These are phyloP conservation scores for Lolium perenne DNA, from an alignment of 176 grass and related monocot genomes.

Conservation along the genomic window DNA sequence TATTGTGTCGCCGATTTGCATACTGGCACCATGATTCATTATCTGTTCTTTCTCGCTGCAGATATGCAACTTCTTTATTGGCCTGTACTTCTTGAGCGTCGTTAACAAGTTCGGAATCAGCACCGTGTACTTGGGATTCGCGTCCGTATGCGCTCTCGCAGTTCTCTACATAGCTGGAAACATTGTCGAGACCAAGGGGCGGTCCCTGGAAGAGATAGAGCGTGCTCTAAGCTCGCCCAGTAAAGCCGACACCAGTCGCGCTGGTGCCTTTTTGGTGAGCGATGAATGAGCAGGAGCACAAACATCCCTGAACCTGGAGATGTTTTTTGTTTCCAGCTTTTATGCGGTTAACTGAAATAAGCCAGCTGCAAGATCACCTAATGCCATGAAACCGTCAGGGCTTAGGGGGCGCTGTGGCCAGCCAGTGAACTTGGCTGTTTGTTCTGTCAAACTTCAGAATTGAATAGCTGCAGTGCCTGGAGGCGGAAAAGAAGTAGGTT, in stretches of 20 bases:
- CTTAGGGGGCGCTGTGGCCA: neutral
- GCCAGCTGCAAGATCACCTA: neutral
- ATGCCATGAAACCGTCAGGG: neutral
- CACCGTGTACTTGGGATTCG: slow-evolving; percentile 83
- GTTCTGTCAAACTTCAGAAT: slow-evolving; percentile 9
- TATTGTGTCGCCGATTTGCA: neutral
- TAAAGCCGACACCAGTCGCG: slow-evolving; percentile 27
- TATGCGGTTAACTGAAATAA: slow-evolving; percentile 42
- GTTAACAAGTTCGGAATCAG: slow-evolving; percentile 90
- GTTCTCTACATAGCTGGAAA: slow-evolving; percentile 88
- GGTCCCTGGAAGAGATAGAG: slow-evolving; percentile 92
- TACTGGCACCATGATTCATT: neutral
- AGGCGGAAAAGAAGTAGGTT: neutral
- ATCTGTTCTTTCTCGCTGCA: slow-evolving; percentile 33
- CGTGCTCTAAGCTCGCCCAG: slow-evolving; percentile 56
- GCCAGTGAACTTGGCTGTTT: neutral
- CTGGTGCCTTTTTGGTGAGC: slow-evolving; percentile 1
- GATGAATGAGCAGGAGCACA: neutral
- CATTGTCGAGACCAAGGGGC: slow-evolving; percentile 91
- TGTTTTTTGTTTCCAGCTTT: neutral
- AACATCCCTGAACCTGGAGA: slow-evolving; percentile 1
- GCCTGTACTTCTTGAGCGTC: slow-evolving; percentile 94
- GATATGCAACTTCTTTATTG: slow-evolving; percentile 95
- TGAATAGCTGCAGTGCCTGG: neutral
- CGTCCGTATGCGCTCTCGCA: slow-evolving; percentile 74